Base-by-base conservation (phyloP, 768 basidiomycete genomes). In the Calocera cornea region DNA sequence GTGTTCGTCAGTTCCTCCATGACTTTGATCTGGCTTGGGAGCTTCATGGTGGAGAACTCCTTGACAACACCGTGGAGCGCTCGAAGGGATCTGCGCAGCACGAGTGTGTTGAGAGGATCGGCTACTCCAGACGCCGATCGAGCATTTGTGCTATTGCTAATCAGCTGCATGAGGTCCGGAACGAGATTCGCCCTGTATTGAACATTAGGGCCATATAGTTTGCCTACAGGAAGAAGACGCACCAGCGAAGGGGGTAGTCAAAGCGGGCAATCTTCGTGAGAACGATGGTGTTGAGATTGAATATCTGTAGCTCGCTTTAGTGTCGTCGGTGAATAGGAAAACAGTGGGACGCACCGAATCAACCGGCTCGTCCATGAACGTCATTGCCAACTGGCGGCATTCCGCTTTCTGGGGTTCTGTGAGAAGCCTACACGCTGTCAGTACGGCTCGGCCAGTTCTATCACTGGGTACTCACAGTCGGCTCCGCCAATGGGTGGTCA, bases 171-270 rank as follows among this genome's bases (percentile, higher is more conserved):
- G 11, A 92, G 80, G 63, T 81, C 76, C 5, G 79, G 76, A 24
- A 89, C 74, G 10, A 90, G 79, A 63, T 78, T 80, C 17, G 85
- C 82, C 90, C 89, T 90, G 69, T 44, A 71, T 47, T 75, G 63
- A 17, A 5, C 19, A 47, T 64, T 12, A 17, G 24, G 24, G 8
- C 47, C 65, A 34, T 41, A 29, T 14, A 60, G 64, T 22, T 19
- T 47, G 40, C 8, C 7, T 14, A 27, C 36, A 0, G 24, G 14
- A 34, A 12, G 44, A 38, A 24, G 65, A 68, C 73, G 63, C 22
- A 88, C 92, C 92, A 95, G 41, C 80, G 80, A 34, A 72, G 76
- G 10, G 90, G 89, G 74, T 84, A 92, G 72, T 95, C 93, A 24
- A 82, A 74, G 34, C 93, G 84, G 7, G 90, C 87, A 65, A 94